A percentile compares a stretch with the other conserved stretches of the same genome.
Evolutionary conservation across 768 basidiomycete species (phyloP).

Genomic region (Tricholoma terreum): DNA sequence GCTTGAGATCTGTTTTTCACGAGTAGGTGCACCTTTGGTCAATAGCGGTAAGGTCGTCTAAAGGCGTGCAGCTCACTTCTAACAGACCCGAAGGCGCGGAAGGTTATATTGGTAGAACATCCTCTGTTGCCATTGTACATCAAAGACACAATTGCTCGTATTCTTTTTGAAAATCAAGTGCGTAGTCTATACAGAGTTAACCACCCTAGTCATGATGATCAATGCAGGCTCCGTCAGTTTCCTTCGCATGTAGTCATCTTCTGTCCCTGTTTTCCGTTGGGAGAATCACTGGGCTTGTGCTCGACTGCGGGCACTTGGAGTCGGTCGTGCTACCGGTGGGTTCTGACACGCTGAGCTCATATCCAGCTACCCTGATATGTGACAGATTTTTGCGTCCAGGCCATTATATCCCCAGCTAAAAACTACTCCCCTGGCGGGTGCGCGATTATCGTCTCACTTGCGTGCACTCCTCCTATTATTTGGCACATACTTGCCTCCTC

Average conservation of each 20-base stretch:
- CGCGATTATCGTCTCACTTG: conserved; percentile 74
- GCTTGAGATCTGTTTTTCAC: conserved; percentile 77
- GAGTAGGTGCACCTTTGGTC: conserved; percentile 51
- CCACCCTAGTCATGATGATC: not conserved
- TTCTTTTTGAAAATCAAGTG: conserved; percentile 91
- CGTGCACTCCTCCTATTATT: conserved; percentile 79
- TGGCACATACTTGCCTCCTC: conserved; percentile 82
- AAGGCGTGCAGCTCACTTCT: conserved; percentile 67
- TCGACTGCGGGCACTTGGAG: conserved; percentile 92
- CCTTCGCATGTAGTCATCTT: conserved; percentile 87
- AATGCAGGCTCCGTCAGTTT: conserved; percentile 84
- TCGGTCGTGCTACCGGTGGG: conserved; percentile 84
- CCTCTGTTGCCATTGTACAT: conserved; percentile 82
- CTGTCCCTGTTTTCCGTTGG: conserved; percentile 84
- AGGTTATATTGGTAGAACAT: conserved; percentile 90
- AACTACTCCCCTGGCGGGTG: conserved; percentile 88
- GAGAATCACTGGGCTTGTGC: conserved; percentile 86
- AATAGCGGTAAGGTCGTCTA: not conserved
- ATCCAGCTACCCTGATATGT: conserved; percentile 1
- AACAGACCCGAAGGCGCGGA: conserved; percentile 93
- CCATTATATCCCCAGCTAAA: conserved; percentile 81
- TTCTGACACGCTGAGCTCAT: conserved; percentile 4
- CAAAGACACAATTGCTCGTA: conserved; percentile 83
- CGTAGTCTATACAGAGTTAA: conserved; percentile 9
- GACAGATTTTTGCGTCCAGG: conserved; percentile 84